Evolutionary conservation across 169 alveolate genomes (phyloP).

Genomic region (Plasmodium gaboni): DNA sequence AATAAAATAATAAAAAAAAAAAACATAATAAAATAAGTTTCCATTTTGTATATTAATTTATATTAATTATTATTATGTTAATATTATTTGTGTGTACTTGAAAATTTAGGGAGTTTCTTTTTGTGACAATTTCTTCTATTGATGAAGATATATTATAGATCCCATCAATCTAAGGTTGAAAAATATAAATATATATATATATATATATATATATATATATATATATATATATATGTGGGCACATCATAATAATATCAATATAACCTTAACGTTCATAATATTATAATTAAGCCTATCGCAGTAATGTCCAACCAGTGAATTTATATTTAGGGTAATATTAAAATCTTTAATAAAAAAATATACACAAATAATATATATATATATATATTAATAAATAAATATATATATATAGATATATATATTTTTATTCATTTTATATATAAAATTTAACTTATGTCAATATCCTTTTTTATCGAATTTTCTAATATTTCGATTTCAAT

Average conservation of each 20-base stretch:
- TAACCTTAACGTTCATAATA: conserved; percentile 53
- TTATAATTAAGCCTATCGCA: conserved; percentile 28
- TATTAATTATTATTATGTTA: not conserved
- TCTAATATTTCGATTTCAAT: conserved; percentile 3
- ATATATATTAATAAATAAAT: not conserved
- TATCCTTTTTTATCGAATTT: conserved; percentile 15
- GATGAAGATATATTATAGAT: conserved; percentile 29
- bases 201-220: not conserved
- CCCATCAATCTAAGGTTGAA: conserved; percentile 34
- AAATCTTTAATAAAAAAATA: conserved; percentile 14
- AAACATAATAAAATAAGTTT: not conserved
- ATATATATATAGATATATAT: not conserved
- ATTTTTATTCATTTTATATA: not conserved
- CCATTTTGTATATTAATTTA: not conserved
- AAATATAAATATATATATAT: conserved; percentile 1
- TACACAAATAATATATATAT: not conserved
- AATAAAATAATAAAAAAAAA: too few species aligned
- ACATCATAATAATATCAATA: not conserved
- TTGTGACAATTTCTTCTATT: conserved; percentile 16
- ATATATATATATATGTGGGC: conserved; percentile 1
- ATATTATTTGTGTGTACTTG: conserved; percentile 15
- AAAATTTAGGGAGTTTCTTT: conserved; percentile 33
- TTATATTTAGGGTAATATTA: conserved; percentile 50
- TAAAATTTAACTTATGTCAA: conserved; percentile 20
- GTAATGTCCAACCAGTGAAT: conserved; percentile 47